A percentile compares a stretch with the other conserved stretches of the same genome.
These are phyloP conservation scores for Mycena rosella DNA, from an alignment of 768 basidiomycete genomes.

Conservation along the genomic window DNA sequence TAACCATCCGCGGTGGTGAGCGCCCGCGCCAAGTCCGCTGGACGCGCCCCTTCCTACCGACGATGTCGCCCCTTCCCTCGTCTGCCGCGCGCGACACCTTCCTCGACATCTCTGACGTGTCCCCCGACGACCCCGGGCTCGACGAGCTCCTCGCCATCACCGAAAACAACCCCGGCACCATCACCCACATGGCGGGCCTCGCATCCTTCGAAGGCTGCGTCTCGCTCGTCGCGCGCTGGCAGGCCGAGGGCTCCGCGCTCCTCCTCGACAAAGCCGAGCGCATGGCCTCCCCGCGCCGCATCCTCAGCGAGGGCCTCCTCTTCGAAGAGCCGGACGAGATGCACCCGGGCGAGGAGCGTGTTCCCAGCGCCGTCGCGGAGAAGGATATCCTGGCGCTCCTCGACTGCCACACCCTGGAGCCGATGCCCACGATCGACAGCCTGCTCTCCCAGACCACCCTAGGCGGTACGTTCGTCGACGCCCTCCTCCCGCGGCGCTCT, in stretches of 20 bases:
- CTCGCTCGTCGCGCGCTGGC: constrained; percentile 26
- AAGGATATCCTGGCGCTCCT: not conserved
- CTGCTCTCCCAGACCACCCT: not conserved
- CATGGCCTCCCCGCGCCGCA: not conserved
- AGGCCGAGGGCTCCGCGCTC: constrained; percentile 24
- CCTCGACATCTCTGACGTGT: constrained; percentile 37
- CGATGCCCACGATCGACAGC: not conserved
- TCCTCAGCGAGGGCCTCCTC: not conserved
- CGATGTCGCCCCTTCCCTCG: constrained; percentile 18
- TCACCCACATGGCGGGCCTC: constrained; percentile 23
- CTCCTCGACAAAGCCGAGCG: constrained; percentile 11
- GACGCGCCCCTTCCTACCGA: constrained; percentile 33
- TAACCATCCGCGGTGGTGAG: constrained; percentile 27
- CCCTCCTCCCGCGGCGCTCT: not conserved
- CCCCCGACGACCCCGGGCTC: constrained; percentile 16
- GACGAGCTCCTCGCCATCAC: constrained; percentile 28
- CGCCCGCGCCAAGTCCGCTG: constrained; percentile 33
- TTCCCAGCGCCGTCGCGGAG: not conserved
- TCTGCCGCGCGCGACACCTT: constrained; percentile 28
- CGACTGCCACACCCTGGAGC: not conserved
- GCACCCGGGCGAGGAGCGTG: not conserved
- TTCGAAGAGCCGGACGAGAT: constrained; percentile 24
- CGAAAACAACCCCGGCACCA: not conserved
- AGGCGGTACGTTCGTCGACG: not conserved
- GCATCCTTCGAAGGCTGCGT: constrained; percentile 36